Evolutionary conservation across 1,284 basidiomycete species (phyloP).

Genomic region (Dichomitus squalens): DNA sequence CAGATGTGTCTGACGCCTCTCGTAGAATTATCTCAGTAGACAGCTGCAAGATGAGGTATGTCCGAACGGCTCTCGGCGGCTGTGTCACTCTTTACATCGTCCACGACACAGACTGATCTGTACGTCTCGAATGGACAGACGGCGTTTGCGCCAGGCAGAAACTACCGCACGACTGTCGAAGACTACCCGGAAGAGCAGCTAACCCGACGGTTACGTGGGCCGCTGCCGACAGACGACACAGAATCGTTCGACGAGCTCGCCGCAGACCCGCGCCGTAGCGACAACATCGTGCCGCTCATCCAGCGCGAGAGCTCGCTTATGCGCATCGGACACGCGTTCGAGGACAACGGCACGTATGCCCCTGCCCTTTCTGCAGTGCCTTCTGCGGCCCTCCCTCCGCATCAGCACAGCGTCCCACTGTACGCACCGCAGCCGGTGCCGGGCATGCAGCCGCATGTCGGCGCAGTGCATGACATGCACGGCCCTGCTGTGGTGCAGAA

Average conservation of each 20-base stretch:
- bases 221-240: constrained; percentile 22
- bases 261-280: constrained; percentile 15
- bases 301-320: constrained; percentile 34
- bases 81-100: background rate
- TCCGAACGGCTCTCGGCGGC: background rate
- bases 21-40: constrained; percentile 18
- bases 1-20: background rate
- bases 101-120: background rate
- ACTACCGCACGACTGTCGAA: constrained; percentile 23
- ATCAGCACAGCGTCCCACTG: constrained; percentile 24
- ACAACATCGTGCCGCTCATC: constrained; percentile 32
- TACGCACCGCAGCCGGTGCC: constrained; percentile 18
- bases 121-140: constrained; percentile 2
- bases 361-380: constrained; percentile 29
- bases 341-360: constrained; percentile 27
- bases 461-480: constrained; percentile 23
- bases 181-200: constrained; percentile 24
- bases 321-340: constrained; percentile 33
- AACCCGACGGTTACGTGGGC: background rate
- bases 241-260: constrained; percentile 28
- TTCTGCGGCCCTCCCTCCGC: constrained; percentile 22
- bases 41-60: background rate
- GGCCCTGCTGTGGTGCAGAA: constrained; percentile 20
- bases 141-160: constrained; percentile 8
- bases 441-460: constrained; percentile 16